Conservation (phyloP, 495 filamentous ascomycete genomes). For the Annulohypoxylon moriforme region DNA sequence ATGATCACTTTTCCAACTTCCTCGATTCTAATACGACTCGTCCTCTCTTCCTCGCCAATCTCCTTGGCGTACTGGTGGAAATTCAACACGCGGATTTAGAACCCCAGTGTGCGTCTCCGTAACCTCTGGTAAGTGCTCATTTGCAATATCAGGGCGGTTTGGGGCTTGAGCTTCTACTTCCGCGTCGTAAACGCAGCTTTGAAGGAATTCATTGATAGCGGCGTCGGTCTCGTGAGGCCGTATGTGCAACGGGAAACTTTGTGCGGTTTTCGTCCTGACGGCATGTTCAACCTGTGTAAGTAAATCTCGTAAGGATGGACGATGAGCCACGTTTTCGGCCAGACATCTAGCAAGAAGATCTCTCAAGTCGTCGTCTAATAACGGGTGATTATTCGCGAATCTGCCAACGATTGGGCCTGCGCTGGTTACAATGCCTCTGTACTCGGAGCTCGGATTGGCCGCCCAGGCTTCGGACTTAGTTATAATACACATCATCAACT, state of each 20-base stretch:
- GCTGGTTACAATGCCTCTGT: background rate
- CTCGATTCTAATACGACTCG: no score
- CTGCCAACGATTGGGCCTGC: background rate
- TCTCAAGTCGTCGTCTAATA: background rate
- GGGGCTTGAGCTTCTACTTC: background rate
- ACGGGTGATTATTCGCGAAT: background rate
- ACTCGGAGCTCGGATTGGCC: background rate
- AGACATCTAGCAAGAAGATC: background rate
- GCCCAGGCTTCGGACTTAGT: background rate
- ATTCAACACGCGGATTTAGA: no score
- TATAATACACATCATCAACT: background rate
- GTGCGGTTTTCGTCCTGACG: background rate
- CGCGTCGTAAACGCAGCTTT: background rate
- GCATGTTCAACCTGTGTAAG: background rate
- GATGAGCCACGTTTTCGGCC: background rate
- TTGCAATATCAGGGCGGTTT: background rate
- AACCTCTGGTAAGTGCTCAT: no score
- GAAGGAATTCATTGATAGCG: background rate
- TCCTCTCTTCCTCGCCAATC: no score
- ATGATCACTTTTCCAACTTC: no score
- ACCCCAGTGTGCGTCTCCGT: no score
- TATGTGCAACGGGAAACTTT: background rate
- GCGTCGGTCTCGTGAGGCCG: conserved; percentile 1
- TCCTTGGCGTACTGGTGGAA: no score
- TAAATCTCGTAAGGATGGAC: background rate